Evolutionary conservation across 768 basidiomycete species (phyloP).

Genomic region (Kwoniella pini): DNA sequence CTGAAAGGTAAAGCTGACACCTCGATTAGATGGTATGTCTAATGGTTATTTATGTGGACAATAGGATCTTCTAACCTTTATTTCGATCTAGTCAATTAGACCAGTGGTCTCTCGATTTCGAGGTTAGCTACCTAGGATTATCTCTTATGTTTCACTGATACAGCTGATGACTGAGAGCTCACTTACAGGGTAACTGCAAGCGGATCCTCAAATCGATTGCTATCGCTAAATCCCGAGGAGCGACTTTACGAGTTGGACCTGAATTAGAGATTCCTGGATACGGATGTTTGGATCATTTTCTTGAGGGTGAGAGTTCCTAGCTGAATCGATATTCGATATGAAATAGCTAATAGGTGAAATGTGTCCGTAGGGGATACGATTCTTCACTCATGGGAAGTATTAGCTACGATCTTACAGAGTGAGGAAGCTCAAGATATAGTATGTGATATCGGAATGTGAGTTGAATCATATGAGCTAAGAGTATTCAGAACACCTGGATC

Average conservation of each 20-base stretch:
- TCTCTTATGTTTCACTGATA: background rate
- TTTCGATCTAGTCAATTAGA: constrained; percentile 74
- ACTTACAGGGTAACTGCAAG: constrained; percentile 79
- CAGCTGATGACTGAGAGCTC: background rate
- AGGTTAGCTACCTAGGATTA: constrained; percentile 58
- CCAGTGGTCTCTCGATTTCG: constrained; percentile 96
- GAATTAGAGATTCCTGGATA: constrained; percentile 99
- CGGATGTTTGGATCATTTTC: constrained; percentile 95
- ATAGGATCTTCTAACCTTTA: background rate
- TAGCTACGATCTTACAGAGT: constrained; percentile 82
- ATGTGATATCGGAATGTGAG: constrained; percentile 95
- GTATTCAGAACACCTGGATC: too few relatives aligned
- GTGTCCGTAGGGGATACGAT: constrained; percentile 87
- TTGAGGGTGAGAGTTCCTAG: constrained; percentile 91
- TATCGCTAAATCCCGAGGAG: constrained; percentile 83
- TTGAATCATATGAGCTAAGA: background rate
- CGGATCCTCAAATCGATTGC: constrained; percentile 84
- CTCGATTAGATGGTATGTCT: constrained; percentile 42
- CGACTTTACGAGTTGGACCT: constrained; percentile 89
- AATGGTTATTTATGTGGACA: background rate
- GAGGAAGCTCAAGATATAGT: constrained; percentile 81
- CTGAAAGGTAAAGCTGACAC: constrained; percentile 9
- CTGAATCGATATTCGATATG: too few relatives aligned
- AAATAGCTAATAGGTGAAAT: too few relatives aligned
- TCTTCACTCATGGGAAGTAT: constrained; percentile 95